Evolutionary conservation across 768 basidiomycete genomes (phyloP), one percentile per base, ranked within the genome.

Genomic region (Trichaptum fuscoviolaceum): DNA sequence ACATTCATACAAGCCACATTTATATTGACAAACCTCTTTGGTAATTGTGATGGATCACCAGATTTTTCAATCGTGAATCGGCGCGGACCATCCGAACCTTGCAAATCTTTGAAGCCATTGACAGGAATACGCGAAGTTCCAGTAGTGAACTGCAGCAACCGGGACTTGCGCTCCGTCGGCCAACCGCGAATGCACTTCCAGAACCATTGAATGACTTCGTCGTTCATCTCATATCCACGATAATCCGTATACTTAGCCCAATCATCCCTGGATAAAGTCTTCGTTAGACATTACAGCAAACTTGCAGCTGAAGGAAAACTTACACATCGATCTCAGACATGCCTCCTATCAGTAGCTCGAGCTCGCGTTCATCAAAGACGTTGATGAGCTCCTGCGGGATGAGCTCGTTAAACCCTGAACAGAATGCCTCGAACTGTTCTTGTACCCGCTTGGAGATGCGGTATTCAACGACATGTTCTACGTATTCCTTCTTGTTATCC

Each of bases 181-280:
- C 95, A 96, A 35, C 89, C 87, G 42, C 91, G 88, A 65, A 96
- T 85, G 72, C 90, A 92, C 75, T 95, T 88, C 95, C 95, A 96
- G 83, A 96, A 96, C 95, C 95, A 96, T 72, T 93, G 90, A 69
- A 96, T 93, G 67, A 92, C 90, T 73, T 92, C 88, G 73, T 93
- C 92, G 3, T 87, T 89, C 80, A 91, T 91, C 72, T 90, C 87
- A 73, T 92, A 93, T 5, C 91, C 89, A 64, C 93, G 88, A 74
- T 96, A 96, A 73, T 96, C 95, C 23, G 95, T 96, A 77, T 92
- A 93, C 73, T 94, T 93, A 71, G 89, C 91, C 94, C 94, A 95
- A 72, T 95, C 93, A 70, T 95, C 92, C 79, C 88, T 89, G 62
- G 1, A 25, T 63, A 36, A 57, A 59, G 35, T 20, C 2, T 59